Conservation (phyloP, 2,329 filamentous ascomycete species). For the Calonectria montana region DNA sequence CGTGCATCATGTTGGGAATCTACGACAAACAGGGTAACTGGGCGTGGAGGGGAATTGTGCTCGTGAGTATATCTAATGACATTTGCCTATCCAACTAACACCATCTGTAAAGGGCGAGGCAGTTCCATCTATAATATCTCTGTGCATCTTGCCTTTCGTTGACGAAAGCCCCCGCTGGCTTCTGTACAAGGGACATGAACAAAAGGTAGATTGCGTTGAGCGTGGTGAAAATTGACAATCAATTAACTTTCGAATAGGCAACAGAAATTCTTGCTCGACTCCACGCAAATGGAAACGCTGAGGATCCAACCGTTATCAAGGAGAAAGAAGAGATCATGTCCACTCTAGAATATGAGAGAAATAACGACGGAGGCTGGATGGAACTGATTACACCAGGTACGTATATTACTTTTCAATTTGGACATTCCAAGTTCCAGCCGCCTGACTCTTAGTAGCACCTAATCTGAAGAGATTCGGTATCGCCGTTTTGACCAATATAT, state of each 20-base stretch:
- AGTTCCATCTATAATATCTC: slow-evolving; percentile 13
- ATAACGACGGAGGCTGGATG: slow-evolving; percentile 18
- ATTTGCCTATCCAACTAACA: not conserved
- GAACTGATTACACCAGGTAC: slow-evolving; percentile 13
- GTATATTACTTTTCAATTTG: not conserved
- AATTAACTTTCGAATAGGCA: not conserved
- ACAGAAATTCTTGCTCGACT: slow-evolving; percentile 13
- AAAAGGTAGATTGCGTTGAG: not conserved
- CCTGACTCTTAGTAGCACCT: slow-evolving; percentile 6
- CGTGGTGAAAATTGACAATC: not conserved
- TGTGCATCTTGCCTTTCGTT: slow-evolving; percentile 17
- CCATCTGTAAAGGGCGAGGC: slow-evolving; percentile 12
- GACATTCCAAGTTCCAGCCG: not conserved
- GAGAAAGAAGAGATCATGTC: slow-evolving; percentile 16
- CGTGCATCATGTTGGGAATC: slow-evolving; percentile 20
- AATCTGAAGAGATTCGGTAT: slow-evolving; percentile 17
- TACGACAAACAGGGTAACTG: slow-evolving; percentile 19
- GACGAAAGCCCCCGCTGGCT: slow-evolving; percentile 22
- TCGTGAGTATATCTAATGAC: not conserved
- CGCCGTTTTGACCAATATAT: slow-evolving; percentile 16
- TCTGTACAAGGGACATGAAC: slow-evolving; percentile 1
- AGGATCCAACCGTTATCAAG: not conserved
- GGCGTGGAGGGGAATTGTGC: slow-evolving; percentile 25
- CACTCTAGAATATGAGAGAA: slow-evolving; percentile 14
- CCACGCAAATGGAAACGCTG: slow-evolving; percentile 7